These are phyloP conservation scores for Emmonsiellopsis sp. DNA, from an alignment of 2,329 filamentous ascomycete species.

Conservation along the genomic window DNA sequence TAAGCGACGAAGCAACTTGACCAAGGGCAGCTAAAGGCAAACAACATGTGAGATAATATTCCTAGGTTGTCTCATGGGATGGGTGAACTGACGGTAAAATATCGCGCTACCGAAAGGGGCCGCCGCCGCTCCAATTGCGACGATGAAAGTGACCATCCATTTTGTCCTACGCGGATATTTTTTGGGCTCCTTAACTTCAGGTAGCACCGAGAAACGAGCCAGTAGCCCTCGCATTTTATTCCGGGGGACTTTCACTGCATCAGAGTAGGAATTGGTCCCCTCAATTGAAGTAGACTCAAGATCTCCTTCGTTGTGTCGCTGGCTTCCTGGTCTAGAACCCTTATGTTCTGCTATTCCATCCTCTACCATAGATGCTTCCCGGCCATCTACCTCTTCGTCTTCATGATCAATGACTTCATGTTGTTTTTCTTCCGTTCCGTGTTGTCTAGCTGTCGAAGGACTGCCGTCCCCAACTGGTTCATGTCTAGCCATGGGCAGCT, in stretches of 20 bases:
- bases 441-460: background rate
- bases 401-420: background rate
- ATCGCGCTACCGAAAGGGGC: slow-evolving; percentile 79
- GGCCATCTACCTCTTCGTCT: background rate
- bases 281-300: background rate
- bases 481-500: background rate
- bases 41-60: background rate
- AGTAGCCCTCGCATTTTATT: slow-evolving; percentile 61
- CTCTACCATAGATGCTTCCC: background rate
- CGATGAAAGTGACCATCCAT: slow-evolving; percentile 72
- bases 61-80: background rate
- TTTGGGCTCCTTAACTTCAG: slow-evolving; percentile 68
- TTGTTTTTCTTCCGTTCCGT: background rate
- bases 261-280: slow-evolving; percentile 4
- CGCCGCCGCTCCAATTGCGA: slow-evolving; percentile 65
- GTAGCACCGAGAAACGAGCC: slow-evolving; percentile 58
- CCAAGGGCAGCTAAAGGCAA: slow-evolving; percentile 53
- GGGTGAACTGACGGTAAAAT: slow-evolving; percentile 57
- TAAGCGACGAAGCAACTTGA: slow-evolving; percentile 52
- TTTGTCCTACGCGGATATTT: slow-evolving; percentile 66
- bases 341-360: background rate
- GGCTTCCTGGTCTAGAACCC: background rate
- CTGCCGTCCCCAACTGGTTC: background rate
- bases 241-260: slow-evolving; percentile 40
- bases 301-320: background rate